These are phyloP conservation scores for Geosmithia morbida DNA, from an alignment of 2,329 filamentous ascomycete species.

Conservation along the genomic window DNA sequence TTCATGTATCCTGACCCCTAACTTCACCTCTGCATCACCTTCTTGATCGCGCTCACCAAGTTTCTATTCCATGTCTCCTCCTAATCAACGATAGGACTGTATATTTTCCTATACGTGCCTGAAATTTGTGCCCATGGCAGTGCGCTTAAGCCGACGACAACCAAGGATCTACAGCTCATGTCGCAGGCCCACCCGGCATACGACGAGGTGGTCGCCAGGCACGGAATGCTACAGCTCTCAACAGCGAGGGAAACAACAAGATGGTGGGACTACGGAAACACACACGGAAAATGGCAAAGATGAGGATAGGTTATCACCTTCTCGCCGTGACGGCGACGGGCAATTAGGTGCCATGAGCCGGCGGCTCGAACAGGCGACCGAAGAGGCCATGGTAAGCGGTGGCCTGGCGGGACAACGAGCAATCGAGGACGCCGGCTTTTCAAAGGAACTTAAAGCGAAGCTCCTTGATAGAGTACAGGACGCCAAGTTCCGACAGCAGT, in stretches of 20 bases:
- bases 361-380: constrained; percentile 46
- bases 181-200: background rate
- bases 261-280: background rate
- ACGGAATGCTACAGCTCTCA: background rate
- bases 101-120: too few relatives aligned
- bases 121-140: background rate
- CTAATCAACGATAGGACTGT: too few relatives aligned
- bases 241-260: background rate
- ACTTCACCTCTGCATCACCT: too few relatives aligned
- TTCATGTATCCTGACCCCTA: too few relatives aligned
- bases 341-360: constrained; percentile 35
- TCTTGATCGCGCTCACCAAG: too few relatives aligned
- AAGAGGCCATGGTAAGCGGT: constrained; percentile 43
- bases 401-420: constrained; percentile 45
- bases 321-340: background rate
- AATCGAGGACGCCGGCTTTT: constrained; percentile 48
- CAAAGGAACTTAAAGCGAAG: constrained; percentile 44
- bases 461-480: constrained; percentile 42
- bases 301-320: background rate
- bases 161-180: background rate
- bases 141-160: background rate
- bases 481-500: constrained; percentile 36
- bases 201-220: background rate
- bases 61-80: too few relatives aligned
- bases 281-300: background rate